Evolutionary conservation across 768 basidiomycete genomes (phyloP), one percentile per base, ranked within the genome.

Genomic region (Rhodotorula toruloides): DNA sequence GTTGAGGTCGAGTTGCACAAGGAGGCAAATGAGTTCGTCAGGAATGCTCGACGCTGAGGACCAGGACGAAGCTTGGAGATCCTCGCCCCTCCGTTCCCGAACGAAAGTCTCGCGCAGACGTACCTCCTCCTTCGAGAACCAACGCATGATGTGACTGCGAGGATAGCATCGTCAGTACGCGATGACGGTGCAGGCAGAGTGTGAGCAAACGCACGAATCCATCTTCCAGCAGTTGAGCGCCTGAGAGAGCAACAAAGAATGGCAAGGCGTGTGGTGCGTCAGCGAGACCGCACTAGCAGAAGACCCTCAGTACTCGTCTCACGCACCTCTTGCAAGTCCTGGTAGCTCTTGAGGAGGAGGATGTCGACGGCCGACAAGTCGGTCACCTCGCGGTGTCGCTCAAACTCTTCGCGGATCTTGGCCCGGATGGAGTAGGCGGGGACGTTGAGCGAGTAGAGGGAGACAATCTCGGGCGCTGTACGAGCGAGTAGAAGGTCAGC

Each of bases 301-400:
- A 9, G 21, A 54, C 12, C 14, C 4, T 1, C 25, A 11, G 44
- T 3, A 37, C 31, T 34, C 25, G 58, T 11, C 25, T 3, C 9
- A 29, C 58, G 50, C 58, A 87, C 87, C 82, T 97, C 94, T 81
- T 98, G 94, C 75, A 85, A 90, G 72, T 97, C 91, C 79, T 86
- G 87, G 69, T 85, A 81, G 58, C 84, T 82, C 81, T 97, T 97
- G 75, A 87, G 82, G 46, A 96, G 75, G 73, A 97, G 81, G 50
- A 94, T 80, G 77, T 99, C 91, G 76, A 98, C 85, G 31, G 88
- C 85, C 61, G 85, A 84, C 34, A 83, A 79, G 79, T 98, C 90
- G 50, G 86, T 84, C 44, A 96, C 85, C 73, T 88, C 81, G 59
- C 87, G 83, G 81, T 94, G 88, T 68, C 82, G 81, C 78, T 98